Evolutionary conservation across 1,284 basidiomycete genomes (phyloP), one percentile per base, ranked within the genome.

Genomic region (Fomitopsis palustris): DNA sequence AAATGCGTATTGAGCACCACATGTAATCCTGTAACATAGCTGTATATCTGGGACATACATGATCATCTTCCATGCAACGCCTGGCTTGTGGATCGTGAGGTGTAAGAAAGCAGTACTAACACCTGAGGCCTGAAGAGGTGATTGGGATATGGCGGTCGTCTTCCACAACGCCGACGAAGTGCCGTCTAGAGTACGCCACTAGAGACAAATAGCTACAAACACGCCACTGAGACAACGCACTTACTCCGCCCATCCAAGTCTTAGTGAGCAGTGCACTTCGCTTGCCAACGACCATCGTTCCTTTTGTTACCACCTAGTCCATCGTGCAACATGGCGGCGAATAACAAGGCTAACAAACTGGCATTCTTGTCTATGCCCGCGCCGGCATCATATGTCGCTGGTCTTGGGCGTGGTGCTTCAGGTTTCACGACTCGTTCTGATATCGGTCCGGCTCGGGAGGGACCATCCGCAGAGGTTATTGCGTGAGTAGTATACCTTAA

Each of bases 361-460:
- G 90, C 90, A 0, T 93, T 93, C 69, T 67, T 93, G 70, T 90
- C 88, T 1, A 91, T 92, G 88, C 87, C 91, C 16, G 94, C 95
- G 9, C 95, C 95, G 57, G 91, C 95, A 2, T 93, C 92, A 1
- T 97, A 96, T 75, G 95, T 97, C 53, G 95, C 95, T 66, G 95
- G 95, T 90, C 87, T 97, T 42, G 95, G 95, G 77, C 86, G 95
- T 81, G 95, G 92, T 75, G 96, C 96, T 54, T 97, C 95, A 55
- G 97, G 96, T 61, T 99, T 99, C 77, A 99, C 96, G 0, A 99
- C 96, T 8, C 91, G 96, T 56, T 97, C 95, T 52, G 96, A 99
- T 86, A 99, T 99, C 65, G 96, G 96, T 72, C 97, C 96, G 52
- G 96, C 96, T 4, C 84, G 97, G 73, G 95, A 97, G 72, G 94